These are phyloP conservation scores for Salvia miltiorrhiza DNA, from an alignment of 257 asterid species.

Conservation along the genomic window DNA sequence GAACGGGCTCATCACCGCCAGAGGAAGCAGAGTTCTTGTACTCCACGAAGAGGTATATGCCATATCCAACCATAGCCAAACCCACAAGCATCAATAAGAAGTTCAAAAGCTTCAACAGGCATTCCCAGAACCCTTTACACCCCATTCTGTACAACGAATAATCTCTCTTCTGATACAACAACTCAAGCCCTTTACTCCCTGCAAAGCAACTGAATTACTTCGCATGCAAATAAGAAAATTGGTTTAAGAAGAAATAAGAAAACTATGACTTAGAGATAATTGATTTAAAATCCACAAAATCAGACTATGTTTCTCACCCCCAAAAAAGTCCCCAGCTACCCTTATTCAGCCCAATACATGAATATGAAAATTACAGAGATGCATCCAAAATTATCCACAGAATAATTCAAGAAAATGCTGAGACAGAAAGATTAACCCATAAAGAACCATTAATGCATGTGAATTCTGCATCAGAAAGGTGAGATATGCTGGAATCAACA, in stretches of 20 bases:
- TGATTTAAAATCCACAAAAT: neutral
- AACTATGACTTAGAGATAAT: neutral
- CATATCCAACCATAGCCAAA: constrained; percentile 83
- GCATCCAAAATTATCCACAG: neutral
- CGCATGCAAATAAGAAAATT: neutral
- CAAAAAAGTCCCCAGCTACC: neutral
- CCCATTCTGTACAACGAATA: constrained; percentile 47
- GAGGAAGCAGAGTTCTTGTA: constrained; percentile 47
- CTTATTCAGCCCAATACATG: neutral
- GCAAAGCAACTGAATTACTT: constrained; percentile 10
- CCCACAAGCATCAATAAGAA: constrained; percentile 72
- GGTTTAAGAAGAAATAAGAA: neutral
- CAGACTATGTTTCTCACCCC: neutral
- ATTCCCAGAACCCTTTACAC: constrained; percentile 81
- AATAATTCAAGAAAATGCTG: neutral
- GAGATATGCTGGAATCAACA: constrained; percentile 6
- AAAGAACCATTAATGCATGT: neutral
- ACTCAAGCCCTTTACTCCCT: constrained; percentile 19
- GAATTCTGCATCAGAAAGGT: neutral
- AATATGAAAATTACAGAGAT: neutral
- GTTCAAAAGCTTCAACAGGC: constrained; percentile 79
- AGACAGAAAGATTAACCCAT: neutral
- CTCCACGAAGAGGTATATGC: constrained; percentile 77
- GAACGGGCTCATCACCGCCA: constrained; percentile 40
- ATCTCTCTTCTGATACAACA: neutral